Evolutionary conservation across 805 yeast genomes (phyloP), one percentile per base, ranked within the genome.

Genomic region (Groenewaldozyma salmanticensis): DNA sequence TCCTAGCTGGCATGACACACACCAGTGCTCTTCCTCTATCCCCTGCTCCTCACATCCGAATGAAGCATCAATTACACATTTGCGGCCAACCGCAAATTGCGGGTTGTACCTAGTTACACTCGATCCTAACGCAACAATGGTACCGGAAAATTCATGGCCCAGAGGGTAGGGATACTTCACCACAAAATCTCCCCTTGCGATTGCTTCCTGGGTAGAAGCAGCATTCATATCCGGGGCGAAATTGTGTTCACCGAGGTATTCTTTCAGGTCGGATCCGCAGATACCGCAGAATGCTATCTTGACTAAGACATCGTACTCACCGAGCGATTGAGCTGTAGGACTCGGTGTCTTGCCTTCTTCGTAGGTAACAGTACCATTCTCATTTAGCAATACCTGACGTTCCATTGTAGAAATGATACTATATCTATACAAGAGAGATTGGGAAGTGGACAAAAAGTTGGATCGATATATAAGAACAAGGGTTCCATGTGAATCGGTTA

Each of bases 251-350:
- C 70, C 75, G 21, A 61, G 49, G 49, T 65, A 76, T 54, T 79
- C 77, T 49, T 75, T 79, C 31, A 76, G 58, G 53, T 76, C 81
- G 1, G 78, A 67, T 21, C 82, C 82, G 51, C 83, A 77, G 33
- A 77, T 75, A 4, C 83, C 83, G 51, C 81, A 74, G 53, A 64
- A 73, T 6, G 63, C 52, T n/a, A 71, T 64, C 18, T 65, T 69
- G 21, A 72, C 50, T 11, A 68, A 57, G n/a, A 71, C 58, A 37
- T 71, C 75, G 27, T 64, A 63, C 4, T 59, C 57, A 18, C 58
- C 34, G 54, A 21, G 16, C 5, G 39, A 36, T 11, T 27, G 13
- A 5, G 39, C 34, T 27, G 32, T 27, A 4, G 39, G 39, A 2
- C 39, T 24, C 27, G 16, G n/a, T 6, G 18, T 18, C 3, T 7